Conservation (phyloP, 148 eudicot genomes). For the Rhododendron williamsianum region DNA sequence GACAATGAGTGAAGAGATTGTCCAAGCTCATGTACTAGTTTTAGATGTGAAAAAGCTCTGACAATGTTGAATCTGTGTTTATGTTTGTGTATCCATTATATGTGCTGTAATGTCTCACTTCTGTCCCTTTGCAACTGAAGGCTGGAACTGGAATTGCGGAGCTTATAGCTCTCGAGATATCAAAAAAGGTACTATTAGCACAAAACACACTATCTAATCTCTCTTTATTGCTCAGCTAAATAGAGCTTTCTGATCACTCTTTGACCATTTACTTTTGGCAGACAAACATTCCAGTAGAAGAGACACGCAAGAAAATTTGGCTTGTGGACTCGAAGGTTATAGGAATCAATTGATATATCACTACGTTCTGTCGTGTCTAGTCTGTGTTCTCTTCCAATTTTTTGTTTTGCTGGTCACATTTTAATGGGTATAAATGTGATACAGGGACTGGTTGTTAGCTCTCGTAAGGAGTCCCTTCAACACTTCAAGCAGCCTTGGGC, state of each 20-base stretch:
- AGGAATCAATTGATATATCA: neutral
- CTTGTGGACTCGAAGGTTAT: slow-evolving; percentile 91
- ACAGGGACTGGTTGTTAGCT: slow-evolving; percentile 73
- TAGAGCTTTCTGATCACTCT: slow-evolving; percentile 2
- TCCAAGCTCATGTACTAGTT: neutral
- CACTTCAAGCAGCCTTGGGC: slow-evolving; percentile 88
- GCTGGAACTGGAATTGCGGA: slow-evolving; percentile 98
- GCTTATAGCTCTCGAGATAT: slow-evolving; percentile 86
- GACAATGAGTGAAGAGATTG: neutral
- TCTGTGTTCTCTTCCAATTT: neutral
- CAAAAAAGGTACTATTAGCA: slow-evolving; percentile 48
- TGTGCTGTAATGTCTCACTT: slow-evolving; percentile 13
- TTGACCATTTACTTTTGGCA: slow-evolving; percentile 17
- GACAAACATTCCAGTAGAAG: slow-evolving; percentile 63
- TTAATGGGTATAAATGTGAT: neutral
- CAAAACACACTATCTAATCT: neutral
- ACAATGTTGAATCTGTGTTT: neutral
- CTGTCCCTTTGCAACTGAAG: slow-evolving; percentile 32
- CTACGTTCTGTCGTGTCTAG: neutral
- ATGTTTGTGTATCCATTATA: neutral
- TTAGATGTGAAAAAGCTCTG: neutral
- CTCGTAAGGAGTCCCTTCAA: slow-evolving; percentile 77
- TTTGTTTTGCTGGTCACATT: neutral
- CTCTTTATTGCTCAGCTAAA: neutral
- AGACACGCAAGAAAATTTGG: slow-evolving; percentile 83